A percentile compares a stretch with the other conserved stretches of the same genome.
Evolutionary conservation across 2,329 filamentous ascomycete species (phyloP).

Genomic region (Ophiostoma triangulosporum): DNA sequence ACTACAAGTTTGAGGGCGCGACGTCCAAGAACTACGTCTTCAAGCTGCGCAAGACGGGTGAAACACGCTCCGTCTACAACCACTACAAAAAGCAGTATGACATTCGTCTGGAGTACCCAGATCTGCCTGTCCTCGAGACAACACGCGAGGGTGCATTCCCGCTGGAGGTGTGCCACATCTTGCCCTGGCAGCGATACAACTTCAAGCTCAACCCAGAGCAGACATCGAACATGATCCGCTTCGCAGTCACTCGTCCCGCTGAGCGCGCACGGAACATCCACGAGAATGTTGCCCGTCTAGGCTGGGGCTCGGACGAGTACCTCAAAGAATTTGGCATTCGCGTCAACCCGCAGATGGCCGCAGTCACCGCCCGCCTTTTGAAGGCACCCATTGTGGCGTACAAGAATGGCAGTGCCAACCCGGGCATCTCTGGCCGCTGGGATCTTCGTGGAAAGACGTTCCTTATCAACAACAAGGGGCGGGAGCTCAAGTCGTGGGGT

Average conservation of each 20-base stretch:
- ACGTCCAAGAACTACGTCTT: constrained; percentile 44
- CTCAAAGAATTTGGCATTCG: constrained; percentile 61
- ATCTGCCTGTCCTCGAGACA: constrained; percentile 45
- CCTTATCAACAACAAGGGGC: constrained; percentile 42
- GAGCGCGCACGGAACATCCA: constrained; percentile 57
- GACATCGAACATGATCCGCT: constrained; percentile 82
- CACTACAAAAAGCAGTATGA: constrained; percentile 46
- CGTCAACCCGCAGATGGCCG: constrained; percentile 50
- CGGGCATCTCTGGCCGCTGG: constrained; percentile 64
- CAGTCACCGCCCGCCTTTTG: constrained; percentile 57
- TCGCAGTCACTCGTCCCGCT: constrained; percentile 66
- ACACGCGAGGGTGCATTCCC: constrained; percentile 41
- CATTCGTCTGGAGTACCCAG: constrained; percentile 29
- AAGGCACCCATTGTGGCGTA: constrained; percentile 60
- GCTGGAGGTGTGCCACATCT: constrained; percentile 43
- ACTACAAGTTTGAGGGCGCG: constrained; percentile 31
- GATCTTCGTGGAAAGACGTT: constrained; percentile 76
- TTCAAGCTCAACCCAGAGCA: constrained; percentile 49
- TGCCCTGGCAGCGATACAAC: constrained; percentile 44
- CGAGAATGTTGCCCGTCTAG: constrained; percentile 50
- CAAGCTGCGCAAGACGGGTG: constrained; percentile 30
- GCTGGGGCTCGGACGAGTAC: constrained; percentile 56
- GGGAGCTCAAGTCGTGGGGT: constrained; percentile 58
- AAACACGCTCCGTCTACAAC: constrained; percentile 34
- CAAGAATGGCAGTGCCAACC: constrained; percentile 40